Conservation (phyloP, 2,329 filamentous ascomycete species). For the Talaromyces amestolkiae region DNA sequence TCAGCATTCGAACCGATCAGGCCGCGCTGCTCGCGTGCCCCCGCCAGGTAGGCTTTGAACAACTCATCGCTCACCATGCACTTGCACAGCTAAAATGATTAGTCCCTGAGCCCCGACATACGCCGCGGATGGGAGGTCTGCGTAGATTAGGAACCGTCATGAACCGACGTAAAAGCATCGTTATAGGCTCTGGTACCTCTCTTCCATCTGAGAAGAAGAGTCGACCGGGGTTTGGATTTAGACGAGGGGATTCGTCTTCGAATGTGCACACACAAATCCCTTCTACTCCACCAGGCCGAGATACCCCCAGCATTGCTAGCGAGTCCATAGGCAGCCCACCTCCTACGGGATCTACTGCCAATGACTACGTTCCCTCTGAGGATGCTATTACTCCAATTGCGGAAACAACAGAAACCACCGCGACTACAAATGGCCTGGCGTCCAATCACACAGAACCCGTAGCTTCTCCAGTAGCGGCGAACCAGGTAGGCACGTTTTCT, state of each 20-base stretch:
- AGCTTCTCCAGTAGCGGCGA: neutral
- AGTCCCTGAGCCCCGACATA: constrained; percentile 41
- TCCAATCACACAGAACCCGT: neutral
- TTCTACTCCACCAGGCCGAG: constrained; percentile 26
- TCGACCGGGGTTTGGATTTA: constrained; percentile 45
- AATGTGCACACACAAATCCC: constrained; percentile 39
- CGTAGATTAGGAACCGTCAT: constrained; percentile 49
- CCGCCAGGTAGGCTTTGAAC: constrained; percentile 29
- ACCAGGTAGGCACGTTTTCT: constrained; percentile 8
- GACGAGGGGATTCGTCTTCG: constrained; percentile 40
- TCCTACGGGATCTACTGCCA: constrained; percentile 2
- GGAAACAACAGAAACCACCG: constrained; percentile 22
- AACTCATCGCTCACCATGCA: neutral
- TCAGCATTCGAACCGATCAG: constrained; percentile 53
- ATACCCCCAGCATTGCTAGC: constrained; percentile 30
- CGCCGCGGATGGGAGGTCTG: constrained; percentile 43
- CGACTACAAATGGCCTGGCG: constrained; percentile 30
- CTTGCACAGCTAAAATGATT: constrained; percentile 14
- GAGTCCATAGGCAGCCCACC: constrained; percentile 16
- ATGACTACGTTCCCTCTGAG: constrained; percentile 26
- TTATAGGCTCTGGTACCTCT: constrained; percentile 33
- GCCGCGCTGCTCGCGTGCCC: constrained; percentile 32
- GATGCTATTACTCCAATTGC: constrained; percentile 24
- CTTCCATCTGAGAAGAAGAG: constrained; percentile 41
- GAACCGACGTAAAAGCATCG: constrained; percentile 46